These are phyloP conservation scores for Cyberlindnera suaveolens DNA, from an alignment of 805 yeast species.

Conservation along the genomic window DNA sequence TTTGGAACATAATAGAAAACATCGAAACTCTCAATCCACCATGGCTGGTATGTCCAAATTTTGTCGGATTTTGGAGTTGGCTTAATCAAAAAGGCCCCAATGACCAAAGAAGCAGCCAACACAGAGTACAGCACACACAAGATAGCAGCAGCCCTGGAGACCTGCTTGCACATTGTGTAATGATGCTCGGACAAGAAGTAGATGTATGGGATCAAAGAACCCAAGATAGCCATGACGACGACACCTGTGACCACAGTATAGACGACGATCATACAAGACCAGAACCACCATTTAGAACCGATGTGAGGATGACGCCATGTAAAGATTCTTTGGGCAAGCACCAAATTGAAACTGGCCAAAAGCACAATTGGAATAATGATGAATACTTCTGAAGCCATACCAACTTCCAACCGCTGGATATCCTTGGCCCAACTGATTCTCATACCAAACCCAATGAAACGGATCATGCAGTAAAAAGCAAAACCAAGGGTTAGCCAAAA, in stretches of 20 bases:
- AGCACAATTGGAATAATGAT: conserved; percentile 52
- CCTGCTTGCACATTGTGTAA: conserved; percentile 47
- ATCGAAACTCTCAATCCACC: conserved; percentile 67
- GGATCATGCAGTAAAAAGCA: conserved; percentile 44
- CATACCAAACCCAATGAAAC: conserved; percentile 53
- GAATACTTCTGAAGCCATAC: conserved; percentile 52
- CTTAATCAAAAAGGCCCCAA: conserved; percentile 45
- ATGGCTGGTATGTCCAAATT: conserved; percentile 61
- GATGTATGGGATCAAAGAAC: conserved; percentile 53
- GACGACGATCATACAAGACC: conserved; percentile 41
- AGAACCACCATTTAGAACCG: conserved; percentile 47
- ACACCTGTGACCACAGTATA: conserved; percentile 52
- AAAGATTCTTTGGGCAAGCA: conserved; percentile 65
- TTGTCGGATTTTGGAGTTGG: conserved; percentile 46
- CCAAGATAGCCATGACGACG: conserved; percentile 63
- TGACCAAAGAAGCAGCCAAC: conserved; percentile 43
- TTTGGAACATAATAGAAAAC: conserved; percentile 54
- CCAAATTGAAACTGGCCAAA: conserved; percentile 52
- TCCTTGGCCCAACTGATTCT: conserved; percentile 57
- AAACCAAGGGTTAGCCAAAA: conserved; percentile 52
- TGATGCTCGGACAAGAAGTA: conserved; percentile 42
- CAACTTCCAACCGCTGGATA: conserved; percentile 38
- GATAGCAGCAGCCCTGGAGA: conserved; percentile 44
- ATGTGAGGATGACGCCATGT: conserved; percentile 75
- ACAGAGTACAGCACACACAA: conserved; percentile 45